Percentiles rank a stretch among this genome's conserved stretches.
Conservation (phyloP, 208 protist genomes). For the Leishmania mexicana region DNA sequence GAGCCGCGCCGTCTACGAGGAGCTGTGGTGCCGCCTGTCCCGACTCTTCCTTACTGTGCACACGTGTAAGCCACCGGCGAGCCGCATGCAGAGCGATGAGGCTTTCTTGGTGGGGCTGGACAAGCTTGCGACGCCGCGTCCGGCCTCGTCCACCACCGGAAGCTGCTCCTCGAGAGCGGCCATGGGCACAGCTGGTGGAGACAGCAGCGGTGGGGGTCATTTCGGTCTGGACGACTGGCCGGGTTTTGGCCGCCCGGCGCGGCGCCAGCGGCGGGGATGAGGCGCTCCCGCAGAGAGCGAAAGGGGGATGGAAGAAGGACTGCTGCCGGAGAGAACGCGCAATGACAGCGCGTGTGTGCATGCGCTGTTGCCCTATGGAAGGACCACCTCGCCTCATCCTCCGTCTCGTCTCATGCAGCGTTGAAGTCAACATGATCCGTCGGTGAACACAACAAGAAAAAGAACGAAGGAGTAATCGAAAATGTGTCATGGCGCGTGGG, state of each 20-base stretch:
- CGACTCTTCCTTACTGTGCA: conserved; percentile 49
- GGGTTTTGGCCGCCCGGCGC: conserved; percentile 39
- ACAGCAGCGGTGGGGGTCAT: conserved; percentile 18
- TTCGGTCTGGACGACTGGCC: conserved; percentile 81
- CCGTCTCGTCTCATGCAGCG: background rate
- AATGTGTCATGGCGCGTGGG: background rate
- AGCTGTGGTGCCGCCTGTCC: conserved; percentile 40
- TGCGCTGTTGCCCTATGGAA: background rate
- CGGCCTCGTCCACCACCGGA: background rate
- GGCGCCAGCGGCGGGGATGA: background rate
- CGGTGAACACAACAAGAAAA: background rate
- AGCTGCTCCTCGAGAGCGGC: background rate
- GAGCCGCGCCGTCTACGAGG: conserved; percentile 44
- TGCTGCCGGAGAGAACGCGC: no score
- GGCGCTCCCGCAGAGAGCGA: background rate
- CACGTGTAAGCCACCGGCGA: conserved; percentile 71
- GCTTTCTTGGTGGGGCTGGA: conserved; percentile 60
- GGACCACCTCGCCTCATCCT: background rate
- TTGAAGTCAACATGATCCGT: background rate
- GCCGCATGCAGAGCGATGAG: conserved; percentile 72
- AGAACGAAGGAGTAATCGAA: background rate
- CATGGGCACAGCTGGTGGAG: background rate
- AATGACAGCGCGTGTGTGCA: background rate
- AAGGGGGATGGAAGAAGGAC: background rate
- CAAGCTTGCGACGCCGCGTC: conserved; percentile 38